Evolutionary conservation across 352 stramenopile species (phyloP), one percentile per base, ranked within the genome.

Genomic region (Phytophthora litchii): DNA sequence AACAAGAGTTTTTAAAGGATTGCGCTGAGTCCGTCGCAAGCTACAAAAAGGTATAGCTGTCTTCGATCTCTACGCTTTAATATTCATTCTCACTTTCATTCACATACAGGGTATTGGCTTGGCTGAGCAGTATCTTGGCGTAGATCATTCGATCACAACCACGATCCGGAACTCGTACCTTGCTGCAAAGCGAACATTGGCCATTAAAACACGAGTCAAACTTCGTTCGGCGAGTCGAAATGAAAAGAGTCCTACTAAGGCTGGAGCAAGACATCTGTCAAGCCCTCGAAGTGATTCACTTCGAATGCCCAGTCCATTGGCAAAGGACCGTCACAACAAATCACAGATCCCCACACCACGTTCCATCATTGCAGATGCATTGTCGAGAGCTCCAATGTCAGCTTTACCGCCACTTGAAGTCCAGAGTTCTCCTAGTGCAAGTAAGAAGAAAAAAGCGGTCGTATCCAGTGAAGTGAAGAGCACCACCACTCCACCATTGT

Each of bases 1-100:
- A 98, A 74, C 87, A 97, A 50, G 94, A 98, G 58, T 98, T 97
- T 53, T 66, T 98, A 2, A 96, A 97, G 42, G 82, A 94, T 46
- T 97, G 86, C 48, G 74, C 88, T 36, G 73, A 92, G 47, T 87
- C 74, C 20, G 71, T 97, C 10, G 46, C 76, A n/a, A 95, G 83
- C 53, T 98, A 98, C 77, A 86, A 91, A 42, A 97, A 97, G 51
- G 59, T 76, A 43, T 4, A 12, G 19, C 1, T 54, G 14, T 4
- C 9, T 35, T 54, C 25, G 23, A n/a, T 20, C 3, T 6, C 38
- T 29, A 20, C 32, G 20, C 1, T 47, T 13, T 4, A 19, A 12
- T 44, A 53, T 4, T 14, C 16, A 35, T 11, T 4, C 10, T 34
- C 13, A 34, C 7, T 43, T 42, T 2, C 9, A 36, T 47, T 46